These are phyloP conservation scores for Malassezia japonica DNA, from an alignment of 1,284 basidiomycete genomes.

Conservation along the genomic window DNA sequence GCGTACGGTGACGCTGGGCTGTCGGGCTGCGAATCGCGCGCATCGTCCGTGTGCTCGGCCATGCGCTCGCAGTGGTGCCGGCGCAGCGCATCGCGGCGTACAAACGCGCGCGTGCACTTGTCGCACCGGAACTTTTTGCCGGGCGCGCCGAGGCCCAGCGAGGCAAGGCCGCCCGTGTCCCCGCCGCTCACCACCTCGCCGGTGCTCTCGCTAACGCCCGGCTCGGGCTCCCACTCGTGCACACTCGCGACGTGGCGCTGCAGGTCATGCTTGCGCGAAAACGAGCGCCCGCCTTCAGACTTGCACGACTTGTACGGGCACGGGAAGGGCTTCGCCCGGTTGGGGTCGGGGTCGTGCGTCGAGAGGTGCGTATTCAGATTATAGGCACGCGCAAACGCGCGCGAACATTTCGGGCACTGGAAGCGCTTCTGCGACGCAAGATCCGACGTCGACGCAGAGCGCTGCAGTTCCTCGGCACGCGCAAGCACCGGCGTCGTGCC, in stretches of 20 bases:
- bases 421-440: slow-evolving; percentile 27
- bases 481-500: slow-evolving; percentile 6
- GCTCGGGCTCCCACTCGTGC: slow-evolving; percentile 52
- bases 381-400: slow-evolving; percentile 77
- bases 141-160: slow-evolving; percentile 35
- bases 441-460: neutral
- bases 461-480: slow-evolving; percentile 3
- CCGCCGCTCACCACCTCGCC: slow-evolving; percentile 23
- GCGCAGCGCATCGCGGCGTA: slow-evolving; percentile 38
- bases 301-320: slow-evolving; percentile 66
- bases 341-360: slow-evolving; percentile 66
- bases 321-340: slow-evolving; percentile 69
- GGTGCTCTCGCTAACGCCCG: slow-evolving; percentile 29
- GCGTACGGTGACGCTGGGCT: neutral
- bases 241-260: slow-evolving; percentile 75
- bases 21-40: neutral
- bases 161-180: slow-evolving; percentile 29
- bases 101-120: slow-evolving; percentile 36
- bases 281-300: slow-evolving; percentile 58
- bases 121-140: slow-evolving; percentile 43
- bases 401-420: slow-evolving; percentile 39
- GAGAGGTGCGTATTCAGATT: slow-evolving; percentile 82
- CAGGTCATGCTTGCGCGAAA: slow-evolving; percentile 79
- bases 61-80: slow-evolving; percentile 30
- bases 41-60: neutral